Base-by-base conservation (phyloP, 73 alveolate genomes). In the Paramecium bursaria region DNA sequence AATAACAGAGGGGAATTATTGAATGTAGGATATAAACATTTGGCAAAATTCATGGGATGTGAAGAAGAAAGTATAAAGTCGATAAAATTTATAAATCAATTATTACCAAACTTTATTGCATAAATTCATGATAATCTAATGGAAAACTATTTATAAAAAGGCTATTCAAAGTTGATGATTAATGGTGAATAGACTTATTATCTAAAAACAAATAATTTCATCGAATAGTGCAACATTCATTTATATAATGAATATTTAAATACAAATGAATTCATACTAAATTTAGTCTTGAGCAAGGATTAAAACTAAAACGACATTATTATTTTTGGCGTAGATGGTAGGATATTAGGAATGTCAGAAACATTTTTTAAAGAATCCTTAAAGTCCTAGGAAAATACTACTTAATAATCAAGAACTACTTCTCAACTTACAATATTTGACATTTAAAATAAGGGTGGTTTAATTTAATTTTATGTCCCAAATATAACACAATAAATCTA, bases 111-210 rank as follows among this genome's bases (percentile, higher is more conserved):
- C 17, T 57, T 57, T 29, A 11, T 57, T 25, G 13, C 76, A 1
- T 27, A 57, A 29, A 29, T 57, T 10, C 76, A 57, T 57, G 76
- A 57, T 13, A 27, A 57, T 57, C 31, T 57, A n/a, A 57, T 57
- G 76, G 76, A 57, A n/a, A 57, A 57, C 31, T 57, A 57, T 30
- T 29, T 44, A 6, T 5, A 33, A 3, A 57, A 57, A 10, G 76
- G 76, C 31, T 57, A 57, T 57, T 57, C 76, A 0, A 57, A 29
- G 15, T 31, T 57, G 3, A 57, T 57, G 76, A 57, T 57, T 11
- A 48, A 57, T 57, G 76, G 76, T 29, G 76, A 57, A 57, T 57
- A 33, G 1, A 26, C 50, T 11, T 57, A 29, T 3, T 57, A 11
- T 57, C 50, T 25, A 27, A 25, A 11, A 4, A 11, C 39, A 31